Percentiles rank a stretch among this genome's conserved stretches.
phyloP scores from a whole-genome alignment of 2,329 filamentous ascomycete species.

The Acrocalymma vagum region DNA sequence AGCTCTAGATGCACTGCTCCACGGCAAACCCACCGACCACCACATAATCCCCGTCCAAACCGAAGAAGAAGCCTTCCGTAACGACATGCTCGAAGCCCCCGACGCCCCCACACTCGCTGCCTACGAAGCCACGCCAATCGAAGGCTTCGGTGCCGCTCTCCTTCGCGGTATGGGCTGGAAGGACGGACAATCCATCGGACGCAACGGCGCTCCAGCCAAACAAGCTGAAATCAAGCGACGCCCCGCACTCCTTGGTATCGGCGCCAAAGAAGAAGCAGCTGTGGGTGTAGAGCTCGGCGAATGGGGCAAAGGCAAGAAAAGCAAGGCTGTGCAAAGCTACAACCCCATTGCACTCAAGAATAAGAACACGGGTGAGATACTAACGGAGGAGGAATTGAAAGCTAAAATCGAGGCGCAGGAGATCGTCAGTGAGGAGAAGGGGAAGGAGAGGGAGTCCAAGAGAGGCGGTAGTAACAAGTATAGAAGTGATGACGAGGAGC shows the following conservation, averaged over 20 bases:
- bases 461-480: too few species aligned
- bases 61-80: conserved; percentile 74
- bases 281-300: conserved; percentile 74
- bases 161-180: conserved; percentile 97
- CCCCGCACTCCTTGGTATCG: conserved; percentile 85
- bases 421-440: conserved; percentile 50
- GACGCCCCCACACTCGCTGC: conserved; percentile 80
- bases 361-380: conserved; percentile 68
- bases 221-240: conserved; percentile 73
- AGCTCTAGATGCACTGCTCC: conserved; percentile 57
- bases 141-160: conserved; percentile 91
- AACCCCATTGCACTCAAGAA: conserved; percentile 69
- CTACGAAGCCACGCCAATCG: conserved; percentile 88
- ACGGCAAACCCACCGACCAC: conserved; percentile 47
- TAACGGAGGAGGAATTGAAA: conserved; percentile 70
- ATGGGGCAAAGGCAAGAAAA: conserved; percentile 67
- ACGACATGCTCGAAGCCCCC: conserved; percentile 76
- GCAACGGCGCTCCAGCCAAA: conserved; percentile 56
- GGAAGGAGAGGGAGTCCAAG: conserved; percentile 14
- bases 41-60: conserved; percentile 51
- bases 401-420: conserved; percentile 59
- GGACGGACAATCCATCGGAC: conserved; percentile 67
- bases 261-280: conserved; percentile 78
- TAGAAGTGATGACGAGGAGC: conserved; percentile 25
- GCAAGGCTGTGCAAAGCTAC: conserved; percentile 60